Evolutionary conservation across 306 rosid genomes (phyloP), one percentile per base, ranked within the genome.

Genomic region (Citrullus colocynthis): DNA sequence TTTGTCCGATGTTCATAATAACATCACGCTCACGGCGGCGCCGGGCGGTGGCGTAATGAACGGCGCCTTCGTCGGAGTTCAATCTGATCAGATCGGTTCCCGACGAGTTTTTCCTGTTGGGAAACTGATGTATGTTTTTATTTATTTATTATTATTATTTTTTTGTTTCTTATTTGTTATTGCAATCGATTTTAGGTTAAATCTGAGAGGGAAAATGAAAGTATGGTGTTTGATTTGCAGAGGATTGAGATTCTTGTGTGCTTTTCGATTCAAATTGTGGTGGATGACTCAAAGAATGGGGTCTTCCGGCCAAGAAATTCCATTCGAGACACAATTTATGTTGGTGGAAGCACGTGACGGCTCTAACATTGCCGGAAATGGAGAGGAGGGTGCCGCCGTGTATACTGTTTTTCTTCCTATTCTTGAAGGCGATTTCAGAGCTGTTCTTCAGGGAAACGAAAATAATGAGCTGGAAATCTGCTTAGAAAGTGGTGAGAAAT

Each of bases 261-360:
- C 82, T 20, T 92, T 92, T 39, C 91, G 98, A 45, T 95, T 95
- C 86, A 95, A 92, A 48, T 75, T 95, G 90, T 95, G 98, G 98
- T 95, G 98, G 98, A 92, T 95, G 97, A 89, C 97, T 6, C 97
- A 95, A 86, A 88, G 97, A 83, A 94, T 94, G 94, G 97, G 98
- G 1, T 82, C 41, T 32, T 80, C 80, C 14, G 97, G 98, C 54
- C 72, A 87, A 57, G 97, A 94, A 24, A 45, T 94, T 18, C 98
- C 98, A 5, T 24, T 89, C 65, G 98, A 94, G 87, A 95, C 98
- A 0, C 97, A 95, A 75, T 95, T 92, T 81, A 80, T 94, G 90
- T 85, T 95, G 51, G 86, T 90, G 74, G 97, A 95, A 85, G 81
- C 85, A 2, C 81, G 84, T 13, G 76, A 76, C 7, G 84, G 84